Base-by-base conservation (phyloP, 2,329 filamentous ascomycete species). In the Phialophora chinensis region DNA sequence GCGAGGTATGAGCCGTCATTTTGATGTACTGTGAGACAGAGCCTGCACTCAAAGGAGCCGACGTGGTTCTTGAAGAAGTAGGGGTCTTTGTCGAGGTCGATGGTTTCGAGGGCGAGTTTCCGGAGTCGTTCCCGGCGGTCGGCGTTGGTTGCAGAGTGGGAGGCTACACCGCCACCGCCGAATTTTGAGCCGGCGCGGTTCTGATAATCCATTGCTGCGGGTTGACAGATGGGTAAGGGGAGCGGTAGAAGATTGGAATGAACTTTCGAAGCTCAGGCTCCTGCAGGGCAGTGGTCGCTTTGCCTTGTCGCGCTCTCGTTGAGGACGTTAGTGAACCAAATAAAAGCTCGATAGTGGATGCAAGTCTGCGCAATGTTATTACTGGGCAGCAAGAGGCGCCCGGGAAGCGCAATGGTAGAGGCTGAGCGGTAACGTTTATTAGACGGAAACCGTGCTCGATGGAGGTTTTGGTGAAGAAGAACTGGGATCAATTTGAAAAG, bases 1-100 rank as follows among this genome's bases (percentile, higher is more conserved):
- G 95, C 95, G 72, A 99, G 92, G 81, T 99, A 99, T 56, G 93
- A 97, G 70, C 95, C 95, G 82, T 99, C 95, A 79, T 99, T 99
- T 77, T 99, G 95, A 85, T 99, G 95, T 4, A 98, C 94, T 0
- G 95, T 99, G 29, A 99, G 84, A 77, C 95, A 99, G 49, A 99
- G 90, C 33, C 95, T 91, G 79, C 95, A 99, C 81, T 99, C 95
- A 81, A 97, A 99, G 76, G 91, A 95, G 76, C 95, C 95, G 74
- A 98, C 92, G 80, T 99, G 94, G 84, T 99, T 99, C 80, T 96
- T 96, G 89, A 99, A 99, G 85, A 98, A 97, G 87, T 98, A 99
- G 0, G 95, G 95, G 82, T 99, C 95, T 82, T 97, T 98, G 82
- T 98, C 95, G 70, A 98, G 91, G 83, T 98, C 94, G 85, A 99